A percentile compares a stretch with the other conserved stretches of the same genome.
Evolutionary conservation across 108 stramenopile genomes (phyloP).

Genomic region (Skeletonema marinoi): DNA sequence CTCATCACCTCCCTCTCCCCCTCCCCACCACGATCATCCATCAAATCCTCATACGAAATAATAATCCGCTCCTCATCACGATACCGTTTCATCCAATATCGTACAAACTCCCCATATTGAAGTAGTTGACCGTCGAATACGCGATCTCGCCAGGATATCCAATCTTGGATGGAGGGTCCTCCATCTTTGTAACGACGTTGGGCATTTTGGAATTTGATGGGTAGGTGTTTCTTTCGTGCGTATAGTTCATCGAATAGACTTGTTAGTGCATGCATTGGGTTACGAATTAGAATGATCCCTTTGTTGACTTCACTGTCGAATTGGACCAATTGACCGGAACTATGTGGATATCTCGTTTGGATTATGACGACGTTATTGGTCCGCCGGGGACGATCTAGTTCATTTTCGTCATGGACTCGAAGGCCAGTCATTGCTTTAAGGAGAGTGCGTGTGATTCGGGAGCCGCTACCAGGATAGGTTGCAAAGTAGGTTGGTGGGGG

Average conservation of each 20-base stretch:
- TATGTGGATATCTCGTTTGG: constrained; percentile 22
- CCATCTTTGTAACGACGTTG: not conserved
- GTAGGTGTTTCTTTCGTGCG: constrained; percentile 13
- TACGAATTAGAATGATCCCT: constrained; percentile 9
- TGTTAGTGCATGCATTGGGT: constrained; percentile 7
- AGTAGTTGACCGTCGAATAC: not conserved
- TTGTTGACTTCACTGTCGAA: not conserved
- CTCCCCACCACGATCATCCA: not conserved
- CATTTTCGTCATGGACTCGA: constrained; percentile 3
- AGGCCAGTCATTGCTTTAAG: not conserved
- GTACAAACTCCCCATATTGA: constrained; percentile 6
- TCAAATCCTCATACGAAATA: constrained; percentile 16
- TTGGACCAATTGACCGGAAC: not conserved
- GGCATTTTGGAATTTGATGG: constrained; percentile 9
- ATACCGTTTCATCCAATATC: constrained; percentile 14
- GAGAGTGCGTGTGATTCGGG: constrained; percentile 4
- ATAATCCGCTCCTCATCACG: not conserved
- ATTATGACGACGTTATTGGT: not conserved
- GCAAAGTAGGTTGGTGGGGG: constrained; percentile 16
- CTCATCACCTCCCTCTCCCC: constrained; percentile 6
- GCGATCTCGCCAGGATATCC: constrained; percentile 25
- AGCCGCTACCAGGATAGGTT: constrained; percentile 15
- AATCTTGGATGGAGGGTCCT: constrained; percentile 6
- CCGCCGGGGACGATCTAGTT: not conserved
- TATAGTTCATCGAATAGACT: constrained; percentile 14